These are phyloP conservation scores for Phlebiopsis flavidoalba DNA, from an alignment of 768 basidiomycete species.

Conservation along the genomic window DNA sequence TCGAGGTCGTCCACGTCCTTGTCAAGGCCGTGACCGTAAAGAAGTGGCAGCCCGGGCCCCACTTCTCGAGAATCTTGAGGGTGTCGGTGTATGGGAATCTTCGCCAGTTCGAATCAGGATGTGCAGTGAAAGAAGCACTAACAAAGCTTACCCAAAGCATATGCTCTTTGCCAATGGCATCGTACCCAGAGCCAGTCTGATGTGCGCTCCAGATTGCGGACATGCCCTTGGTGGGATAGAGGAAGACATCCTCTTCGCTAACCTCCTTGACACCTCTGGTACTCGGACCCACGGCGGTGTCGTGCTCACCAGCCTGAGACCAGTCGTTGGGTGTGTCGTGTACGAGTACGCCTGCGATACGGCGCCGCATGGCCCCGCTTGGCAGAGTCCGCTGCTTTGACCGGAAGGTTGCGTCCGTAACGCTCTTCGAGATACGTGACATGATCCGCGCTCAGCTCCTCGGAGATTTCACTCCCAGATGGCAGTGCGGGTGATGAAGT, in stretches of 20 bases:
- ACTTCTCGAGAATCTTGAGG: conserved; percentile 89
- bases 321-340: conserved; percentile 46
- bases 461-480: conserved; percentile 19
- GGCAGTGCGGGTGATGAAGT: conserved; percentile 10
- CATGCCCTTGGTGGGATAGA: conserved; percentile 91
- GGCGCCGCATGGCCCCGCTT: conserved; percentile 82
- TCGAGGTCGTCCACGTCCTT: conserved; percentile 73
- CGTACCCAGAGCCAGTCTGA: conserved; percentile 52
- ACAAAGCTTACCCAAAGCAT: conserved; percentile 77
- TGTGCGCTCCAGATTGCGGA: conserved; percentile 92
- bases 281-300: conserved; percentile 53
- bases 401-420: conserved; percentile 86
- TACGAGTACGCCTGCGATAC: conserved; percentile 83
- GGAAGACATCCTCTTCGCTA: conserved; percentile 82
- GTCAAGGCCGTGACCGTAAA: conserved; percentile 75
- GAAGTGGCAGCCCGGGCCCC: conserved; percentile 93
- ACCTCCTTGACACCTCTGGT: conserved; percentile 64
- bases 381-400: conserved; percentile 66
- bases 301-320: conserved; percentile 38
- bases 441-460: conserved; percentile 59
- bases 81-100: conserved; percentile 97
- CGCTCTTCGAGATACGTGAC: conserved; percentile 85
- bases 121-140: neutral
- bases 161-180: conserved; percentile 72
- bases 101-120: neutral